These are phyloP conservation scores for Boletus semigastroideus DNA, from an alignment of 1,284 basidiomycete species.

Conservation along the genomic window DNA sequence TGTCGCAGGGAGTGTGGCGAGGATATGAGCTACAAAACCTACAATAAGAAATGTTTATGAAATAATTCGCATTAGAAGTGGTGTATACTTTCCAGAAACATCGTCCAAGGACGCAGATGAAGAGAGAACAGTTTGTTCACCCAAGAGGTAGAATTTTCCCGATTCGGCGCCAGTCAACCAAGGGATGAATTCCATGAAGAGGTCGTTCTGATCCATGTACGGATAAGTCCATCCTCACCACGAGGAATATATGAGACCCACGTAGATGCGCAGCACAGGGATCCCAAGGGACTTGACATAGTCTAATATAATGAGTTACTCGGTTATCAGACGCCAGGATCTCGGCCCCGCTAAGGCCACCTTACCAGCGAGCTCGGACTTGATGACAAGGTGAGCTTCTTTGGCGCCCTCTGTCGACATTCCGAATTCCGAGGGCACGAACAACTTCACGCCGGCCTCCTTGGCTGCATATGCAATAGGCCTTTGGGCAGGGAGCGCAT, in stretches of 20 bases:
- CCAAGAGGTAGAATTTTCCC: conserved; percentile 35
- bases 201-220: conserved; percentile 21
- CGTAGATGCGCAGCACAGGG: conserved; percentile 36
- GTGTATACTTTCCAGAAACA: conserved; percentile 27
- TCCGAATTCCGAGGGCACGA: conserved; percentile 42
- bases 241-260: conserved; percentile 15
- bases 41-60: not conserved
- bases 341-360: not conserved
- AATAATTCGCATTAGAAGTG: not conserved
- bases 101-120: conserved; percentile 37
- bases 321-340: not conserved
- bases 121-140: conserved; percentile 31
- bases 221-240: not conserved
- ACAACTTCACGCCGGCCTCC: conserved; percentile 37
- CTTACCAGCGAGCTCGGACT: conserved; percentile 29
- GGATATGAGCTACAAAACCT: conserved; percentile 37
- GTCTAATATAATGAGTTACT: conserved; percentile 7
- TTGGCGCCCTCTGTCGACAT: conserved; percentile 29
- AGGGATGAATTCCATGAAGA: conserved; percentile 28
- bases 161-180: conserved; percentile 21
- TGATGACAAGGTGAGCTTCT: conserved; percentile 24
- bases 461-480: conserved; percentile 38
- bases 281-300: conserved; percentile 35
- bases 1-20: conserved; percentile 31
- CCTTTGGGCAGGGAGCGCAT: conserved; percentile 31